Conservation (phyloP, 768 basidiomycete species). For the Pulveroboletus frians region DNA sequence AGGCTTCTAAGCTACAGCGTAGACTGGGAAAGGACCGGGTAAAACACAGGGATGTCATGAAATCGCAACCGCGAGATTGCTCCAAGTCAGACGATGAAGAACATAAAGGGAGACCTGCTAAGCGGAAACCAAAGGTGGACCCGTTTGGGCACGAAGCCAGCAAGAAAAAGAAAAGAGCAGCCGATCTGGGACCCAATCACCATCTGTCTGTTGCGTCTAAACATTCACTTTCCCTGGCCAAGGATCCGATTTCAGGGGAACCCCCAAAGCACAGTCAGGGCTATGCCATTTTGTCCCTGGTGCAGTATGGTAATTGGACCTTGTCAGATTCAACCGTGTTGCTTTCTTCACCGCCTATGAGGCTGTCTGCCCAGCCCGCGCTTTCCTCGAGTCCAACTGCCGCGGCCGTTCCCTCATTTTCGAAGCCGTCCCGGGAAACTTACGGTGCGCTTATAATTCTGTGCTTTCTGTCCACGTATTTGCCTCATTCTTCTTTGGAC, state of each 20-base stretch:
- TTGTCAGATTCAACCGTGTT: constrained; percentile 3
- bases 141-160: constrained; percentile 43
- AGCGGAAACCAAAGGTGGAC: constrained; percentile 56
- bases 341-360: constrained; percentile 2
- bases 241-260: not conserved
- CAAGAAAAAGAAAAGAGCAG: constrained; percentile 42
- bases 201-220: not conserved
- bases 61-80: constrained; percentile 18
- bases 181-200: constrained; percentile 2
- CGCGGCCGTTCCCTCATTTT: not conserved
- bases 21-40: constrained; percentile 47
- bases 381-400: constrained; percentile 1
- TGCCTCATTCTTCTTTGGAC: constrained; percentile 11
- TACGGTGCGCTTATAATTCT: constrained; percentile 17
- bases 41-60: constrained; percentile 44
- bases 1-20: constrained; percentile 57
- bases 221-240: not conserved
- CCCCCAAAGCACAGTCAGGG: constrained; percentile 11
- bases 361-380: constrained; percentile 5
- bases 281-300: not conserved
- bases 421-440: constrained; percentile 3
- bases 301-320: constrained; percentile 1
- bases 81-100: constrained; percentile 45
- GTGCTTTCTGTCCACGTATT: constrained; percentile 4
- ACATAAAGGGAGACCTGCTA: constrained; percentile 51